Conservation (phyloP, 306 rosid genomes). For the Prosopis cineraria region DNA sequence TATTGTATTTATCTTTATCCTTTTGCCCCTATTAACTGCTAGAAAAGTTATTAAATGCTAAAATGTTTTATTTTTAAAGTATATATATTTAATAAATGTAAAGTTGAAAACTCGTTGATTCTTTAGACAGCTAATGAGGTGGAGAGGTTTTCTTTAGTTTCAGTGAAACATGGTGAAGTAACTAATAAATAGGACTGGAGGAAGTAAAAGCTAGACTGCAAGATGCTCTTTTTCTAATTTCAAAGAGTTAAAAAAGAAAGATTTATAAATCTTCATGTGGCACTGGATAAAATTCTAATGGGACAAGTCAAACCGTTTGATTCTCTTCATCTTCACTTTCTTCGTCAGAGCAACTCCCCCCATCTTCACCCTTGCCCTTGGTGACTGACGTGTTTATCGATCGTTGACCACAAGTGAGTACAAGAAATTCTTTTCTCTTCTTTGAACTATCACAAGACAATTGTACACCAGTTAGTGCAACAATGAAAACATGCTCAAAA, state of each 20-base stretch:
- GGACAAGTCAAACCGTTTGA: constrained; percentile 54
- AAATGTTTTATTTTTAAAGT: too few relatives aligned
- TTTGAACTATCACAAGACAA: constrained; percentile 61
- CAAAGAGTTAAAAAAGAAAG: neutral
- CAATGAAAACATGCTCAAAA: neutral
- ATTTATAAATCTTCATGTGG: neutral
- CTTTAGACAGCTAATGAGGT: too few relatives aligned
- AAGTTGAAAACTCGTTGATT: too few relatives aligned
- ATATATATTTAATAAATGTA: too few relatives aligned
- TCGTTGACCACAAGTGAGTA: constrained; percentile 80
- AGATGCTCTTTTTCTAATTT: neutral
- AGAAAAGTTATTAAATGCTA: too few relatives aligned
- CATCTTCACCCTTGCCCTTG: constrained; percentile 59
- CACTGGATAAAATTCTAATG: constrained; percentile 5
- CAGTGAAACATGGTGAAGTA: too few relatives aligned
- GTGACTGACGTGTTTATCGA: constrained; percentile 49
- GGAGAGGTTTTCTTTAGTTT: too few relatives aligned
- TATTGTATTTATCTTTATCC: too few relatives aligned
- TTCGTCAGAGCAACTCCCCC: constrained; percentile 58
- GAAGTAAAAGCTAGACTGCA: constrained; percentile 6
- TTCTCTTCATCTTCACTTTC: constrained; percentile 74
- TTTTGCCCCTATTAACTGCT: too few relatives aligned
- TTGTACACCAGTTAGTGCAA: constrained; percentile 35
- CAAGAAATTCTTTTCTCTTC: constrained; percentile 86
- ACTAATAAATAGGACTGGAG: too few relatives aligned